Conservation (phyloP, 306 rosid species). For the Quillaja saponaria region DNA sequence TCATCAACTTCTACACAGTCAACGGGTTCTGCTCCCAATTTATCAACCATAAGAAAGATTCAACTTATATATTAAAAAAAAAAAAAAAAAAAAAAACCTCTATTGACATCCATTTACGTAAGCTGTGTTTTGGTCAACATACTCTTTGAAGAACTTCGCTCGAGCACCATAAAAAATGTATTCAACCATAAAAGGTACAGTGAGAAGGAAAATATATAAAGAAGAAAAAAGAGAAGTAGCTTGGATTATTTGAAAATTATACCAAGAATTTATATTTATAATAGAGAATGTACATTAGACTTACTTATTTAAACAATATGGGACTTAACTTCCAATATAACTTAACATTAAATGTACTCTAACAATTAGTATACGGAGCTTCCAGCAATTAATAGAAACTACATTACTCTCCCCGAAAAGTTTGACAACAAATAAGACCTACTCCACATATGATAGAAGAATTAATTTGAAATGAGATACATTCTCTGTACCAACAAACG, state of each 20-base stretch:
- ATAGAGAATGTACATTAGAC: too few species aligned
- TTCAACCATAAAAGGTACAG: slow-evolving; percentile 72
- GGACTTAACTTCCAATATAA: too few species aligned
- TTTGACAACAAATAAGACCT: slow-evolving; percentile 38
- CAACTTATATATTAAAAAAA: background rate
- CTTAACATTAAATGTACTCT: too few species aligned
- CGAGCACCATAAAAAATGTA: slow-evolving; percentile 62
- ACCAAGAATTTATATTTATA: too few species aligned
- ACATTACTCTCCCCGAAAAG: background rate
- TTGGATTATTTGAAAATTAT: too few species aligned
- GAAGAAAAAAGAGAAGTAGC: too few species aligned
- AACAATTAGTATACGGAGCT: too few species aligned
- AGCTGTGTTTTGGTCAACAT: slow-evolving; percentile 26
- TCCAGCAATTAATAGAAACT: slow-evolving; percentile 26
- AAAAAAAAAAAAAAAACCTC: slow-evolving; percentile 1
- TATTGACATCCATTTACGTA: slow-evolving; percentile 1
- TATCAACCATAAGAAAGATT: slow-evolving; percentile 26
- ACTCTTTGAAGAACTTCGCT: slow-evolving; percentile 59
- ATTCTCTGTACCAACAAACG: slow-evolving; percentile 31
- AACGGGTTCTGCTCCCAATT: slow-evolving; percentile 52
- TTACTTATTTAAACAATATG: too few species aligned
- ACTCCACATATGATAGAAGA: slow-evolving; percentile 23
- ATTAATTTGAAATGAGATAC: slow-evolving; percentile 21
- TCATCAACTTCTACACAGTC: slow-evolving; percentile 59
- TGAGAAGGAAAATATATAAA: too few species aligned